Base-by-base conservation (phyloP, 2,329 filamentous ascomycete genomes). In the Alternaria triticimaculans region DNA sequence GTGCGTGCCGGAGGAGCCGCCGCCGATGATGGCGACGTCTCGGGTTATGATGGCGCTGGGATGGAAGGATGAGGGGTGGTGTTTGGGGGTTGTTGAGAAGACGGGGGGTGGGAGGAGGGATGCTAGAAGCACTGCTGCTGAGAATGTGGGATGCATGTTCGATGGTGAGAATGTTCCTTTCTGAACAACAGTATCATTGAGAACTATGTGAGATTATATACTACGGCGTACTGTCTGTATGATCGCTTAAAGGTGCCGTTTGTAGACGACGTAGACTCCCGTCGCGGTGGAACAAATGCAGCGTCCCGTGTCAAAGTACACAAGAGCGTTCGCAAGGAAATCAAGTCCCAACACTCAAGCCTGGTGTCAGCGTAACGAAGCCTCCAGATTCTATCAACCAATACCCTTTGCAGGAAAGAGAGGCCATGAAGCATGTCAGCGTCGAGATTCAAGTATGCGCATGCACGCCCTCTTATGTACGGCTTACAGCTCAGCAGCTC, bases 1-100 rank as follows among this genome's bases (percentile, higher is more conserved):
- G 63, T 83, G 80, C 0, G 78, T 81, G 6, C 83, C 83, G 21
- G 73, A 66, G 2, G 79, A 72, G 25, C 83, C 83, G 3, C 82
- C 82, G 41, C 83, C 83, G 41, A 85, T 78, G 60, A 85, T 71
- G 20, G 62, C 68, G 21, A 80, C 72, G 76, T 81, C 78, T 14
- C 48, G 41, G 14, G n/a, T 25, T 18, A 63, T 58, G 41, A 58
- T 23, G 14, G 51, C n/a, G 15, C 20, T 50, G 54, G 54, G 11
- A 18, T 49, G n/a, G 28, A 57, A 48, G 25, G 44, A 23, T 2
- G 23, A 20, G 26, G 21, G 21, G 20, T 57, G 33, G 14, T 45
- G 12, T 10, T 57, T 33, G 11, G 23, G 4, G 14, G 53, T 37
- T 8, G 25, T 37, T 49, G 59, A 55, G 10, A 46, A 5, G 37